phyloP scores from a whole-genome alignment of 1,284 basidiomycete genomes.

The Marasmius oreades region DNA sequence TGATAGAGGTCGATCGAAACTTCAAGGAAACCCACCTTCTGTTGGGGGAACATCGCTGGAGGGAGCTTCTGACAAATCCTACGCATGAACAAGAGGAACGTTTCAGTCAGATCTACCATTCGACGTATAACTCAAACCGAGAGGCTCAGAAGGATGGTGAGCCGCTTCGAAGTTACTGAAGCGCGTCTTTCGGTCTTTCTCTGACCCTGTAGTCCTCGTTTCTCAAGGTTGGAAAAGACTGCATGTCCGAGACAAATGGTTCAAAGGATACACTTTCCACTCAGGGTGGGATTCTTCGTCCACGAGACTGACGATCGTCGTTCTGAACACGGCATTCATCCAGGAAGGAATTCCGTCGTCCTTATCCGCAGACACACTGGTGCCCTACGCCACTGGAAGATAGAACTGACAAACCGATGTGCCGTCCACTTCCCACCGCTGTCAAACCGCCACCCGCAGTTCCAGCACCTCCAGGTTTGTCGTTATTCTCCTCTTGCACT shows the following conservation, averaged over 20 bases:
- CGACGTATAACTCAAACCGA: constrained; percentile 39
- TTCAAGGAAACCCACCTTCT: constrained; percentile 33
- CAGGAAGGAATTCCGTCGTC: constrained; percentile 36
- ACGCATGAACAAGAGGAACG: constrained; percentile 36
- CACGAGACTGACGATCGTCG: neutral
- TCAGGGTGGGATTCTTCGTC: constrained; percentile 24
- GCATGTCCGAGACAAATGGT: constrained; percentile 51
- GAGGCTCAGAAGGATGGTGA: constrained; percentile 41
- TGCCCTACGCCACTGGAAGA: constrained; percentile 55
- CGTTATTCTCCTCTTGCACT: neutral
- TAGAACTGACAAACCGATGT: constrained; percentile 49
- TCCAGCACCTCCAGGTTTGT: constrained; percentile 28
- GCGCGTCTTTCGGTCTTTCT: constrained; percentile 3
- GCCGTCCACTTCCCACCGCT: constrained; percentile 50
- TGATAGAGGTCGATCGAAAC: constrained; percentile 52
- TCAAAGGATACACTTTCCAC: constrained; percentile 44
- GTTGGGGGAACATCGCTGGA: constrained; percentile 66
- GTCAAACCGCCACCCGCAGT: constrained; percentile 26
- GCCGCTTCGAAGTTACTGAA: constrained; percentile 5
- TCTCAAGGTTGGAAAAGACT: constrained; percentile 63
- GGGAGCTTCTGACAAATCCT: constrained; percentile 45
- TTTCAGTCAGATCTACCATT: constrained; percentile 51
- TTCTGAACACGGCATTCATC: neutral
- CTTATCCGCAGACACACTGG: constrained; percentile 54
- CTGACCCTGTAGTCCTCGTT: neutral